Percentiles rank a stretch among this genome's conserved stretches.
phyloP scores from a whole-genome alignment of 1,284 basidiomycete genomes.

The Chalciporus sp. region DNA sequence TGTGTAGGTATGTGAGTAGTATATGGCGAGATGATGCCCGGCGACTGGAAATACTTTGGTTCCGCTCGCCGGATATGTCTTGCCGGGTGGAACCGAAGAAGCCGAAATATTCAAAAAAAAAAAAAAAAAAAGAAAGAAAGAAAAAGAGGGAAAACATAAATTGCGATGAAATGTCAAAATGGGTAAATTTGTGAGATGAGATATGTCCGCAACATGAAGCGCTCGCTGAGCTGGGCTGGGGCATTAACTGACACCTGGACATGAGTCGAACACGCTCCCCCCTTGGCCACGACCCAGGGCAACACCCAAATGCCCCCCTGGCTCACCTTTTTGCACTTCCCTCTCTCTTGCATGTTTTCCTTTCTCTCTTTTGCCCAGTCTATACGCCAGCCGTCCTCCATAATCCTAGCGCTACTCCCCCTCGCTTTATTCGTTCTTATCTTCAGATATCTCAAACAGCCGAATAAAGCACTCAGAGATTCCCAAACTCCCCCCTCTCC shows the following conservation, averaged over 20 bases:
- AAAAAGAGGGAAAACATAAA: not conserved
- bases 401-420: conserved; percentile 5
- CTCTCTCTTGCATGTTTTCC: conserved; percentile 10
- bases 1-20: not conserved
- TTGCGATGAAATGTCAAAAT: conserved; percentile 2
- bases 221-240: not conserved
- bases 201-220: too few relatives aligned
- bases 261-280: conserved; percentile 34
- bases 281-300: conserved; percentile 7
- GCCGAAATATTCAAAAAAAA: not conserved
- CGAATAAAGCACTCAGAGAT: not conserved
- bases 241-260: conserved; percentile 15
- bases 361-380: conserved; percentile 10
- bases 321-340: not conserved
- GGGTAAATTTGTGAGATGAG: conserved; percentile 3
- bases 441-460: not conserved
- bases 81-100: too few relatives aligned
- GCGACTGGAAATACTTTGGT: not conserved
- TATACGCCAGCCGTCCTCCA: not conserved
- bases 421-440: conserved; percentile 12
- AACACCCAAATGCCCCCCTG: conserved; percentile 8
- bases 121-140: not conserved
- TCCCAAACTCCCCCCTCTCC: not conserved
- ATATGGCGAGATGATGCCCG: too few relatives aligned
- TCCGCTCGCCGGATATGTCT: not conserved